Conservation (phyloP, 2,329 filamentous ascomycete species). For the Calonectria ilicicola region DNA sequence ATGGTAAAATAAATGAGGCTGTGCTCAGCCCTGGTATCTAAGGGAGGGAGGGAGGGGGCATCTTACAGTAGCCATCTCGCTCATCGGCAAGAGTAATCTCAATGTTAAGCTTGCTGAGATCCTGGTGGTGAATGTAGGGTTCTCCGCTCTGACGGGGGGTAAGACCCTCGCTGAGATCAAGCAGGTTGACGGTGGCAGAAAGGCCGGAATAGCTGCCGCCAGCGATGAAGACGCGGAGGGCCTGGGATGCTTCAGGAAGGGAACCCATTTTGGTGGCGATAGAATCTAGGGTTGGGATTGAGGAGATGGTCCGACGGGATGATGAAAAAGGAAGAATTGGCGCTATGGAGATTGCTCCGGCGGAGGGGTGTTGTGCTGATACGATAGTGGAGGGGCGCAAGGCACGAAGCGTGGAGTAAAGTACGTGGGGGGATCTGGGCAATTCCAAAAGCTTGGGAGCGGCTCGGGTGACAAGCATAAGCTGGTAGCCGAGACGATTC, state of each 20-base stretch:
- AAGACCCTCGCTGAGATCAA: conserved; percentile 72
- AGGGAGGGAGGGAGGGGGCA: not conserved
- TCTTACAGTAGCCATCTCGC: conserved; percentile 84
- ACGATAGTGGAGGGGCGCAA: conserved; percentile 7
- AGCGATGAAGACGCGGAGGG: conserved; percentile 72
- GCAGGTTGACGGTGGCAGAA: conserved; percentile 73
- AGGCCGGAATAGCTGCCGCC: conserved; percentile 82
- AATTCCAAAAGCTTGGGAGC: conserved; percentile 32
- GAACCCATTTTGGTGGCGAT: conserved; percentile 46
- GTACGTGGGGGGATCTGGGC: conserved; percentile 25
- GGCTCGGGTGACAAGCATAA: conserved; percentile 35
- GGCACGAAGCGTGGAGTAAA: conserved; percentile 20
- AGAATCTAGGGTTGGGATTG: conserved; percentile 22
- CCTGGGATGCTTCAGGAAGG: conserved; percentile 43
- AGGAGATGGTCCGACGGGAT: conserved; percentile 18
- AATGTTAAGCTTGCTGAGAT: conserved; percentile 64
- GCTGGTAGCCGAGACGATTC: conserved; percentile 20
- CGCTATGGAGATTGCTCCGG: conserved; percentile 12
- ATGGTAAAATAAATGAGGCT: not conserved
- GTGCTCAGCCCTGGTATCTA: not conserved
- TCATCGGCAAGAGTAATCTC: conserved; percentile 83
- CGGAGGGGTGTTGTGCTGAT: conserved; percentile 9
- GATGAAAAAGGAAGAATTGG: conserved; percentile 12
- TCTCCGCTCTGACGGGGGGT: conserved; percentile 58
- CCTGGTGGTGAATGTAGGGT: conserved; percentile 53